Evolutionary conservation across 2,329 filamentous ascomycete species (phyloP), one percentile per base, ranked within the genome.

Genomic region (Venturia nashicola): DNA sequence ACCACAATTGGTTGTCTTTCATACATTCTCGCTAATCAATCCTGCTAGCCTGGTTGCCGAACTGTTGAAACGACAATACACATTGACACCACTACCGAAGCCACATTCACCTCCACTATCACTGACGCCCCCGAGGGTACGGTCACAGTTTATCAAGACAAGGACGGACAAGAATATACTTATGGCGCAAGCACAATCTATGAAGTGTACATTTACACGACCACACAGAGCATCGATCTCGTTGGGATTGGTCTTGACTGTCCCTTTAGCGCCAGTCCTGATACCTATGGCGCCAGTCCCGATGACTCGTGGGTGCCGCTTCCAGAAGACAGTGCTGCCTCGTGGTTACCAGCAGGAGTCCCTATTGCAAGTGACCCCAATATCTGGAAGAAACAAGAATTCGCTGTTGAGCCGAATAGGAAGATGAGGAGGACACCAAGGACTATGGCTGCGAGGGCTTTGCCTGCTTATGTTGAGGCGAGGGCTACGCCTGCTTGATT

Each of bases 141-240:
- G 4, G 39, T 61, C 7, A 48, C 40, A 3, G 42, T 61, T 5
- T 61, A 43, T 27, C 8, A 23, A 12, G 60, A 43, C 36, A 5
- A 9, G n/a, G 60, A 61, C 43, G 32, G 44, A 7, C 34, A 48
- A 12, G 16, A 11, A 5, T 40, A 39, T 9, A 61, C 60, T 4
- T 61, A 36, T 20, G 60, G 60, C 14, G 60, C 60, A 3, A n/a
- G 12, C 18, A 48, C 42, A 5, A 34, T 61, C 11, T 61, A 44
- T 43, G 40, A 61, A 20, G 60, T 61, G 2, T 61, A 48, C 20
- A 48, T 61, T n/a, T 61, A 48, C 32, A 48, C 40, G 11, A 61
- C 40, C 8, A 48, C 36, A 23, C 60, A 61, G 40, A 51, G 44
- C 18, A 51, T 61, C 9, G 60, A 43, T 61, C 16, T 61, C 14